Conservation (phyloP, 177 flowering plant genomes). For the Vitis hybrid region DNA sequence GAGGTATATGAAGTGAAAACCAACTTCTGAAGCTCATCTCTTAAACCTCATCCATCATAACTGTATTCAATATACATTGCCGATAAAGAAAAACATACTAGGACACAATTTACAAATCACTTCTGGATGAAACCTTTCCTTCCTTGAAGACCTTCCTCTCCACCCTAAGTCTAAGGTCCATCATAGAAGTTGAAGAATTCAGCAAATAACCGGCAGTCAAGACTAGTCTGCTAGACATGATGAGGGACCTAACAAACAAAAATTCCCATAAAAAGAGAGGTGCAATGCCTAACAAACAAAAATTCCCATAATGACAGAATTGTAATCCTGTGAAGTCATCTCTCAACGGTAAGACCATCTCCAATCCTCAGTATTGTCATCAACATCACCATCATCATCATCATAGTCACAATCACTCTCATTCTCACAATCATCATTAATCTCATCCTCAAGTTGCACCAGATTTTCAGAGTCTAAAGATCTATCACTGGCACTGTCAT, state of each 20-base stretch:
- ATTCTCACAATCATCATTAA: constrained; percentile 12
- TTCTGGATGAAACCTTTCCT: too few relatives aligned
- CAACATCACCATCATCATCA: constrained; percentile 10
- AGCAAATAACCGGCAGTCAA: too few relatives aligned
- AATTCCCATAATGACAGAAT: neutral
- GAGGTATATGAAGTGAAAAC: too few relatives aligned
- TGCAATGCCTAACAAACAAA: neutral
- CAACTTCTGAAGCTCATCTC: too few relatives aligned
- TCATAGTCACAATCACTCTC: neutral
- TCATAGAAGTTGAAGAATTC: too few relatives aligned
- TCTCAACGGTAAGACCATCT: constrained; percentile 8
- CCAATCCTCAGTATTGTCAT: constrained; percentile 21
- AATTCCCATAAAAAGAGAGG: neutral
- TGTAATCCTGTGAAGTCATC: neutral
- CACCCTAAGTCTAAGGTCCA: too few relatives aligned
- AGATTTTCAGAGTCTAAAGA: constrained; percentile 6
- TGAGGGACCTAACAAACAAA: neutral
- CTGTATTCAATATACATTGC: too few relatives aligned
- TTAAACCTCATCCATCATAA: too few relatives aligned
- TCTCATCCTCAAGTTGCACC: constrained; percentile 24
- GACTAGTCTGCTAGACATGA: neutral
- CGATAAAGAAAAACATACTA: too few relatives aligned
- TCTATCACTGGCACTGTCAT: constrained; percentile 11
- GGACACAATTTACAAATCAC: too few relatives aligned
- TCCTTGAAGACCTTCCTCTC: too few relatives aligned